Evolutionary conservation across 768 basidiomycete species (phyloP).

Genomic region (Rhodosporidiobolus sp.): DNA sequence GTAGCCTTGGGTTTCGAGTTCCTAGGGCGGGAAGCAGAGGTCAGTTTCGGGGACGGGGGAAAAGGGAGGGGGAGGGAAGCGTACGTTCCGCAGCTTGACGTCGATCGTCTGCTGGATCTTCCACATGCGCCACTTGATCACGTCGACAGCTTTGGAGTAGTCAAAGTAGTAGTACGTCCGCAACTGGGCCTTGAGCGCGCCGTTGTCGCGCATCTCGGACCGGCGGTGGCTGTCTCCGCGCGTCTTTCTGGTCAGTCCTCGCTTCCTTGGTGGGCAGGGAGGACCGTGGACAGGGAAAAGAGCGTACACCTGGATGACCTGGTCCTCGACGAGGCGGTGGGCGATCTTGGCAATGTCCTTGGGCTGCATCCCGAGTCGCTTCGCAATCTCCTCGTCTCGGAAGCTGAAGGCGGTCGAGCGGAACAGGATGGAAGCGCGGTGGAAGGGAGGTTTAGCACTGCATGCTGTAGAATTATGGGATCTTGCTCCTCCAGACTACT

Average conservation of each 20-base stretch:
- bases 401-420: slow-evolving; percentile 56
- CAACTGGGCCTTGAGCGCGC: slow-evolving; percentile 78
- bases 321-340: slow-evolving; percentile 72
- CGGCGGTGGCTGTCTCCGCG: slow-evolving; percentile 66
- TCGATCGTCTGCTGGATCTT: slow-evolving; percentile 89
- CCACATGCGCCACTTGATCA: slow-evolving; percentile 94
- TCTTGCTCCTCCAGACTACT: not conserved
- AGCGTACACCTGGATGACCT: slow-evolving; percentile 71
- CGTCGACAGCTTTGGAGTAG: slow-evolving; percentile 91
- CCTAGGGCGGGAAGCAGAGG: slow-evolving; percentile 54
- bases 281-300: not conserved
- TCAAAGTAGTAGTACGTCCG: slow-evolving; percentile 96
- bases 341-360: slow-evolving; percentile 88
- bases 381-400: slow-evolving; percentile 91
- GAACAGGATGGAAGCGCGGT: slow-evolving; percentile 16
- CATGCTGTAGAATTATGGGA: slow-evolving; percentile 35
- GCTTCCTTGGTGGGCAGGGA: not conserved
- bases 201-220: slow-evolving; percentile 79
- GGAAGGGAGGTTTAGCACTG: slow-evolving; percentile 39
- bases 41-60: not conserved
- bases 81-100: slow-evolving; percentile 74
- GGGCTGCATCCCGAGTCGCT: slow-evolving; percentile 78
- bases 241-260: not conserved
- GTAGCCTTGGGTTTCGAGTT: slow-evolving; percentile 96
- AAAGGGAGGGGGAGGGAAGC: not conserved